Evolutionary conservation across 306 rosid genomes (phyloP), one percentile per base, ranked within the genome.

Genomic region (Fragaria nilgerrensis): DNA sequence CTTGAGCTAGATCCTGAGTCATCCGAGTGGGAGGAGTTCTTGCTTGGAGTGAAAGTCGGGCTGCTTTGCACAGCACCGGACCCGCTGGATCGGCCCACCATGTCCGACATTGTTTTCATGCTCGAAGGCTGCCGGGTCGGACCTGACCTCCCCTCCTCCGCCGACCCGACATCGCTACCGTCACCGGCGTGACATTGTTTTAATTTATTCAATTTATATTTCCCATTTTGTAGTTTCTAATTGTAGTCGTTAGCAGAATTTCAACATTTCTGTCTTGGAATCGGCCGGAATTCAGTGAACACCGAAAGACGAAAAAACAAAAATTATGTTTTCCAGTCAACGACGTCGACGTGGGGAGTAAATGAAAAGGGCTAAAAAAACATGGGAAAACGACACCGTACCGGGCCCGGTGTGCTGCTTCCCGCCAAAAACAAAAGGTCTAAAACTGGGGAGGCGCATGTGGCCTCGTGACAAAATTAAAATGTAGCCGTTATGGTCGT

Each of bases 31-130:
- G 98, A 94, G 77, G 98, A 94, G 86, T 94, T 94, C 53, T 83
- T 94, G 81, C 83, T 94, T 8, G 98, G 98, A 58, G 93, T 94
- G 59, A 94, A 94, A 80, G 98, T 94, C 5, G 98, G 94, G 11
- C 84, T 94, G 64, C 98, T 94, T 1, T 92, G 98, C 86, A 94
- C 97, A 2, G 97, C 97, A 36, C 97, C 97, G 0, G 97, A 94
- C 81, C 97, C 97, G 17, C 86, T 88, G 5, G 97, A 92, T 56
- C 93, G 98, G 12, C 98, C 98, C 73, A 87, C 97, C 27, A 94
- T 94, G 98, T 86, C 94, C 1, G 98, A 94, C 76, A 90, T 94
- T n/a, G 97, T 94, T 61, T 94, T 94, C 97, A 94, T 94, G 98
- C 96, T 94, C 9, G 98, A 94, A 86, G 98, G 98, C 3, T 94